Evolutionary conservation across 257 asterid species (phyloP), one percentile per base, ranked within the genome.

Genomic region (Solanum chilense): DNA sequence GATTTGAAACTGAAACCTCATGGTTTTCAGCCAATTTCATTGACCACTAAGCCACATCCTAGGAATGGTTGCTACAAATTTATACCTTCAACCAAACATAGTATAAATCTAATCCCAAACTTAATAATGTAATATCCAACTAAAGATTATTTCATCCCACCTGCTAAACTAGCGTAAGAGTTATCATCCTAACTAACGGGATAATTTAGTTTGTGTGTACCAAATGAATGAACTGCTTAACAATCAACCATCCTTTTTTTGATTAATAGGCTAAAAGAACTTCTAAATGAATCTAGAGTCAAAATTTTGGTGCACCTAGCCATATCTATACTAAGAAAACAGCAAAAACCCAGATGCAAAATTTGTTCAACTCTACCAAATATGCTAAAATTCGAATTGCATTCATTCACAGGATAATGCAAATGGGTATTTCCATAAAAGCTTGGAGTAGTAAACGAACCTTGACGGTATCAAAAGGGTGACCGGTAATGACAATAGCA

Each of bases 391-490:
- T 25, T 9, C 6, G n/a, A 25, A 15, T 7, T 25, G 41, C 27
- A 78, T 45, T 4, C 47, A 78, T 78, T 47, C 23, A 42, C 18
- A 42, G 3, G 23, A 29, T 77, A 77, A 77, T 78, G 84, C 9
- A 45, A 78, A 45, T 27, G 66, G 42, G 42, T 9, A 45, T 44
- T n/a, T 42, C 83, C 14, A 29, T 16, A 15, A 5, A 45, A 5
- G 16, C 29, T 35, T 73, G 3, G 10, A 73, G 29, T 73, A 35
- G 47, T 71, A 71, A 16, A 9, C 76, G 12, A 70, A 69, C 99
- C 99, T 97, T 97, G 91, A 97, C 98, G 35, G 99, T 97, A 90
- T 95, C 99, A 35, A 97, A 97, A n/a, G 99, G 99, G 89, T 97
- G 99, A 75, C 99, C 99, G 74, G 93, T 96, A 86, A 91, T 39